Percentiles rank a stretch among this genome's conserved stretches.
These are phyloP conservation scores for Rubroshorea leprosula DNA, from an alignment of 345 rosid species.

Conservation along the genomic window DNA sequence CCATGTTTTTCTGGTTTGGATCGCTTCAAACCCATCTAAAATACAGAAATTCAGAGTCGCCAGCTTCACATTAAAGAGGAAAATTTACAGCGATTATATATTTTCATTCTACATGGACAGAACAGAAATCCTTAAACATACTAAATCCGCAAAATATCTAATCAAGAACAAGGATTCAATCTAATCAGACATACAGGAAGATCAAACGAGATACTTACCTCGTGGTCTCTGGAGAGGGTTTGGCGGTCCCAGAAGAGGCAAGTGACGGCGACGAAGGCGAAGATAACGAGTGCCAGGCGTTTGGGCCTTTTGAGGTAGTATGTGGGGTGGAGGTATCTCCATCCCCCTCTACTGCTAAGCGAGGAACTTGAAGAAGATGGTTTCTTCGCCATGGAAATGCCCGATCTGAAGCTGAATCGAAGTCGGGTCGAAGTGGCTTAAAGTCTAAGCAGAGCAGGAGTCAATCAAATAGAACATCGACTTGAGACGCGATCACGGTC, in stretches of 20 bases:
- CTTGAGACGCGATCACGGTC: no score
- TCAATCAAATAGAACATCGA: neutral
- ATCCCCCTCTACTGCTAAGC: constrained; percentile 15
- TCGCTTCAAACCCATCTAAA: no score
- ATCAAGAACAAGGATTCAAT: no score
- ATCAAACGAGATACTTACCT: constrained; percentile 37
- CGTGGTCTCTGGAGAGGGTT: constrained; percentile 62
- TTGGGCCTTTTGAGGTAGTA: constrained; percentile 74
- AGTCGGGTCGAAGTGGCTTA: neutral
- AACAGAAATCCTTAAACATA: no score
- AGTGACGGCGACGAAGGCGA: constrained; percentile 55
- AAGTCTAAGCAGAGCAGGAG: neutral
- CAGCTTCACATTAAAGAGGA: no score
- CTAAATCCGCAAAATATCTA: no score
- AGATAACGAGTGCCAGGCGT: constrained; percentile 63
- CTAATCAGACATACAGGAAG: neutral
- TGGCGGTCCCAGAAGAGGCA: constrained; percentile 82
- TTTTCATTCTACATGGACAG: no score
- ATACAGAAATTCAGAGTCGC: no score
- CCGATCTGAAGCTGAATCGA: neutral
- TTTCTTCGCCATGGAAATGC: constrained; percentile 29
- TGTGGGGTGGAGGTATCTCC: constrained; percentile 62
- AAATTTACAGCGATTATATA: no score
- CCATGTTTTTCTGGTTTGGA: no score
- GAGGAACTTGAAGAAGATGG: constrained; percentile 33